A percentile compares a stretch with the other conserved stretches of the same genome.
Conservation (phyloP, 345 rosid species). For the Euclidium syriacum region DNA sequence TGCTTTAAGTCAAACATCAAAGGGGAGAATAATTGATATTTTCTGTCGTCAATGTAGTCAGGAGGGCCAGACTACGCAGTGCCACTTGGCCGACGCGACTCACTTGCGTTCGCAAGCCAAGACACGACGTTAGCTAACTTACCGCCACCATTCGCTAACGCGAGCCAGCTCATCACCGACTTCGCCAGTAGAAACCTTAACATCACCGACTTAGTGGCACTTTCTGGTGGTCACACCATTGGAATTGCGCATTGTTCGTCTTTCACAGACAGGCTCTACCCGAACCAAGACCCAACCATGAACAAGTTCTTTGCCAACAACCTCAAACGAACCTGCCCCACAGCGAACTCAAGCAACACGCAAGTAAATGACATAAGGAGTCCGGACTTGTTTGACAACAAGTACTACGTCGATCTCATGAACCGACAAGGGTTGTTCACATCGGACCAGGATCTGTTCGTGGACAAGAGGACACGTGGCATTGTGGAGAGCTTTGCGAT, state of each 20-base stretch:
- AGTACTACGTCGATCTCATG: slow-evolving; percentile 72
- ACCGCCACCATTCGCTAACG: slow-evolving; percentile 46
- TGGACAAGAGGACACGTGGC: slow-evolving; percentile 45
- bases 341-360: slow-evolving; percentile 35
- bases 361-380: slow-evolving; percentile 53
- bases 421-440: slow-evolving; percentile 79
- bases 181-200: slow-evolving; percentile 45
- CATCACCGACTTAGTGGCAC: slow-evolving; percentile 71
- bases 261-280: slow-evolving; percentile 63
- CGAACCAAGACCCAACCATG: slow-evolving; percentile 68
- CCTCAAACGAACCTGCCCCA: slow-evolving; percentile 54
- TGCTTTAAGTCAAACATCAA: too few species aligned
- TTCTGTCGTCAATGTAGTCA: slow-evolving; percentile 34
- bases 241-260: slow-evolving; percentile 61
- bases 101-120: slow-evolving; percentile 43
- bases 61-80: slow-evolving; percentile 79
- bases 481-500: slow-evolving; percentile 61
- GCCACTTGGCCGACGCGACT: slow-evolving; percentile 72
- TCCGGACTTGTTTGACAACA: slow-evolving; percentile 73
- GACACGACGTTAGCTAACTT: slow-evolving; percentile 48
- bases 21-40: not conserved
- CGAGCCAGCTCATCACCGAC: slow-evolving; percentile 33
- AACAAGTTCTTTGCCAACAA: slow-evolving; percentile 56
- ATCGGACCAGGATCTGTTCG: slow-evolving; percentile 82
- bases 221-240: slow-evolving; percentile 90